These are phyloP conservation scores for Diaporthe humulicola DNA, from an alignment of 2,329 filamentous ascomycete genomes.

Conservation along the genomic window DNA sequence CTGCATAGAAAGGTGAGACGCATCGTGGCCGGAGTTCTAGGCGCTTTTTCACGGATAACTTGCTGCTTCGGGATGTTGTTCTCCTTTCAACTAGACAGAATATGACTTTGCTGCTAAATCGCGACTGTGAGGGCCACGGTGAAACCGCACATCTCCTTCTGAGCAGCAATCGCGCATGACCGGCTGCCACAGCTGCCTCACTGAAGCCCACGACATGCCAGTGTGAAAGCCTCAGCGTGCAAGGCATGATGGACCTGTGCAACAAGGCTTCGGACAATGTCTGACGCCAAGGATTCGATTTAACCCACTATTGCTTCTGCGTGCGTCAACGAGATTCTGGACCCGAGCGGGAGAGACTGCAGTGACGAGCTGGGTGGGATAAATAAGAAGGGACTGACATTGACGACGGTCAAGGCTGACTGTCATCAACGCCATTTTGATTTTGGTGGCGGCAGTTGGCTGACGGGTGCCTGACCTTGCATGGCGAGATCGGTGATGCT, in stretches of 20 bases:
- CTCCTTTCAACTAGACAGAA: background rate
- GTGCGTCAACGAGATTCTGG: background rate
- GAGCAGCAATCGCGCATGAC: background rate
- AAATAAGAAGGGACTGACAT: background rate
- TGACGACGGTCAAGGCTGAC: background rate
- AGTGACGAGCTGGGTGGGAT: background rate
- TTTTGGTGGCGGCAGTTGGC: background rate
- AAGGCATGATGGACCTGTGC: background rate
- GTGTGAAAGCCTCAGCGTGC: background rate
- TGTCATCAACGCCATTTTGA: background rate
- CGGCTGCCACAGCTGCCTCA: too few relatives aligned
- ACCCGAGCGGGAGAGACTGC: background rate
- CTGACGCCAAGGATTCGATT: background rate
- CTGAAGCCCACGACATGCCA: background rate
- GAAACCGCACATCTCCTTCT: background rate
- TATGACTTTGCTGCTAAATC: background rate
- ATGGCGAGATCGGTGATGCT: background rate
- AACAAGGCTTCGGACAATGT: background rate
- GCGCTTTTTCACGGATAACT: background rate
- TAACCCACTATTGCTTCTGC: background rate
- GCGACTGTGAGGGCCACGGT: background rate
- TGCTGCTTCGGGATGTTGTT: background rate
- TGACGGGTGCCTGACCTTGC: constrained; percentile 3
- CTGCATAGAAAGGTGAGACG: background rate
- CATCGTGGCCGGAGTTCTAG: constrained; percentile 10